Evolutionary conservation across 2,329 filamentous ascomycete genomes (phyloP), one percentile per base, ranked within the genome.

Genomic region (Colletotrichum lini): DNA sequence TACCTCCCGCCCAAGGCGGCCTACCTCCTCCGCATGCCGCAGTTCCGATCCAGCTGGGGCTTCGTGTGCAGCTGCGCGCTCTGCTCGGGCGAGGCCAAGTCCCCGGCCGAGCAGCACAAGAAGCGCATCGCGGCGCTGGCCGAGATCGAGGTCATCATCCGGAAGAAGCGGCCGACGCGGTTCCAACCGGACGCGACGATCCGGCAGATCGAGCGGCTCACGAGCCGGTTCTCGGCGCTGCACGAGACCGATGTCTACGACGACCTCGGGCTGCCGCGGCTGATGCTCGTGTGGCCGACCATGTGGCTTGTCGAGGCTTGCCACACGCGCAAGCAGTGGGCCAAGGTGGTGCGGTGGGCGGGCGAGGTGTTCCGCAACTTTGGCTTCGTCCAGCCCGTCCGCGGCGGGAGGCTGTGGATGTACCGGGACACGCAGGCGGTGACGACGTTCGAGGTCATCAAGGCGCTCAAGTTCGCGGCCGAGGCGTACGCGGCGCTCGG

Each of bases 11-110:
- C 81, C 26, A 78, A 78, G 72, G 75, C 79, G 26, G 52, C 73
- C 2, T 78, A 77, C 52, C 70, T 74, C 10, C 72, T 63, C 10
- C 77, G 81, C 3, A 68, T 73, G 60, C 66, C 68, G 30, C 74
- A 78, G 73, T 80, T 79, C 69, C 73, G 72, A 9, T 70, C 65
- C 12, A 75, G 73, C 6, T 85, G 83, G 82, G 82, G 80, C 0
- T 85, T 86, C 62, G 75, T 78, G 30, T 86, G 84, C 72, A 63
- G 65, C 5, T 86, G 84, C 71, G 62, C 65, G 23, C 75, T 85
- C 18, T 86, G 84, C 66, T 65, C 61, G 0, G 76, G 76, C 12
- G 82, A 85, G 66, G 44, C 52, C 3, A 26, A 64, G 18, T 76
- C 76, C 2, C 58, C 75, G 0, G 40, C 59, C 1, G 68, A 70